Conservation (phyloP, 169 alveolate genomes). For the Plasmodium malariae region DNA sequence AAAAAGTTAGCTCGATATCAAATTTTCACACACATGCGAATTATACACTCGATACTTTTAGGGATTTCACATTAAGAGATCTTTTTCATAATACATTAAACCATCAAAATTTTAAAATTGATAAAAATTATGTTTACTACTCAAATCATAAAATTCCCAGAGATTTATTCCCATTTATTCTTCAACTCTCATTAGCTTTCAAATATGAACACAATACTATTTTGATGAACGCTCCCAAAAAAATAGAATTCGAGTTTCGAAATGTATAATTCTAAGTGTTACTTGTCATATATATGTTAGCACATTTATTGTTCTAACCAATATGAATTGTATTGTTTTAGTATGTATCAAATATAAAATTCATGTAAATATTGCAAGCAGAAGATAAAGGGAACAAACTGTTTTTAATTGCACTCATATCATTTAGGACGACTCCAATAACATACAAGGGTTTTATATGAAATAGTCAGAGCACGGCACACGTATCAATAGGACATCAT, state of each 20-base stretch:
- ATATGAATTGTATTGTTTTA: too few species aligned
- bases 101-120: conserved; percentile 63
- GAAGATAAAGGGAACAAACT: too few species aligned
- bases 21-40: conserved; percentile 51
- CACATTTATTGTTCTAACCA: too few species aligned
- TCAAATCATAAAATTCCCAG: conserved; percentile 63
- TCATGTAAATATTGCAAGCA: too few species aligned
- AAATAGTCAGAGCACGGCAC: too few species aligned
- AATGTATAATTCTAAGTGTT: too few species aligned
- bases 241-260: conserved; percentile 51
- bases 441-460: too few species aligned
- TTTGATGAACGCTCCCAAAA: conserved; percentile 70
- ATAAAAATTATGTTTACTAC: conserved; percentile 64
- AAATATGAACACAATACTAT: conserved; percentile 71
- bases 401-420: too few species aligned
- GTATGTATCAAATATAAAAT: too few species aligned
- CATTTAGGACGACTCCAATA: too few species aligned
- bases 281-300: too few species aligned
- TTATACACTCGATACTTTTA: conserved; percentile 64
- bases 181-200: conserved; percentile 66
- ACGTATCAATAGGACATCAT: too few species aligned
- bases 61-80: conserved; percentile 18
- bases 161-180: conserved; percentile 67
- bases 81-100: conserved; percentile 29
- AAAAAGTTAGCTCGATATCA: conserved; percentile 68